Conservation (phyloP, 805 yeast species). For the Spathaspora gorwiae region DNA sequence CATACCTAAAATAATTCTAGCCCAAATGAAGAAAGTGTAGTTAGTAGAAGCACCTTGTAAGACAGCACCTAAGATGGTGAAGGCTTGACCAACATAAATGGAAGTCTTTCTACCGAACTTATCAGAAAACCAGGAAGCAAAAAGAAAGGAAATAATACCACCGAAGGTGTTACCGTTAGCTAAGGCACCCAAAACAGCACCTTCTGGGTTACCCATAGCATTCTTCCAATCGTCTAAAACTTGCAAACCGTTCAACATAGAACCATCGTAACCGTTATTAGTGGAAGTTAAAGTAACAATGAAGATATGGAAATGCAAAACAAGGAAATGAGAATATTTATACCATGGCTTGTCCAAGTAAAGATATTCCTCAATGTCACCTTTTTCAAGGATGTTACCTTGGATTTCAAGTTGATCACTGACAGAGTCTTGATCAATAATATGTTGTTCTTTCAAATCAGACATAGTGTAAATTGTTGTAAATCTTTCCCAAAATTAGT, state of each 20-base stretch:
- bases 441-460: constrained; percentile 1
- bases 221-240: constrained; percentile 37
- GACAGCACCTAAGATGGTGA: constrained; percentile 30
- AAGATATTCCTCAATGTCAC: constrained; percentile 13
- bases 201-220: constrained; percentile 35
- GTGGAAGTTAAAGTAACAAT: constrained; percentile 44
- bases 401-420: constrained; percentile 1
- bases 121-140: constrained; percentile 29
- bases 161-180: constrained; percentile 43
- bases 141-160: constrained; percentile 21
- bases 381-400: not conserved
- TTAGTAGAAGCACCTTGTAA: constrained; percentile 34
- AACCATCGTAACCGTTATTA: constrained; percentile 46
- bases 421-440: constrained; percentile 4
- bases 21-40: constrained; percentile 35
- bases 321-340: constrained; percentile 32
- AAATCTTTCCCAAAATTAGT: not conserved
- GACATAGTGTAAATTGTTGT: not conserved
- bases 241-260: constrained; percentile 49
- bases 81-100: constrained; percentile 19
- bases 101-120: constrained; percentile 36
- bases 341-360: constrained; percentile 24
- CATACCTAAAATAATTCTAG: constrained; percentile 47
- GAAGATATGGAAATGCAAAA: constrained; percentile 34
- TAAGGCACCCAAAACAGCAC: constrained; percentile 38